These are phyloP conservation scores for Chrysoporthe puriensis DNA, from an alignment of 2,329 filamentous ascomycete species.

Conservation along the genomic window DNA sequence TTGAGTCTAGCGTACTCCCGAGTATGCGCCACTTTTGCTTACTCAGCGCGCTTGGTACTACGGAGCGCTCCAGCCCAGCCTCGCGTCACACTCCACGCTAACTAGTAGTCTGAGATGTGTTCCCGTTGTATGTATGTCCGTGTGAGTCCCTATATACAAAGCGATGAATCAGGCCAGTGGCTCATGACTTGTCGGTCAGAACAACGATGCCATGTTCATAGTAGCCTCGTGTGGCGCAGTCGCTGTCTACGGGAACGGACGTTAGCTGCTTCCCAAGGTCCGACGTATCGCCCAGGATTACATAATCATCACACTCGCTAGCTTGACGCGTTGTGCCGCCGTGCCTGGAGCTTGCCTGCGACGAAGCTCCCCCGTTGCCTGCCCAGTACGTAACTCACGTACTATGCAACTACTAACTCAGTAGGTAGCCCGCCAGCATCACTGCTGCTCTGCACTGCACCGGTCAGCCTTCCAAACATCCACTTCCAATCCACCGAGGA, in stretches of 20 bases:
- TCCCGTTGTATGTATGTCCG: too few species aligned
- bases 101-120: not conserved
- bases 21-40: not conserved
- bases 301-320: not conserved
- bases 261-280: not conserved
- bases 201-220: too few species aligned
- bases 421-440: constrained; percentile 17
- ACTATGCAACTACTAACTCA: constrained; percentile 1
- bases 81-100: not conserved
- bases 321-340: constrained; percentile 36
- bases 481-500: constrained; percentile 16
- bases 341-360: constrained; percentile 49
- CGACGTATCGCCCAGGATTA: not conserved
- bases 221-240: too few species aligned
- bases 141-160: too few species aligned
- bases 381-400: constrained; percentile 19
- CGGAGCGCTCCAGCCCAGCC: not conserved
- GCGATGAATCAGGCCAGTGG: too few species aligned
- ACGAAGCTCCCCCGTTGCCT: constrained; percentile 29
- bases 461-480: constrained; percentile 12
- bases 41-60: not conserved
- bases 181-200: too few species aligned
- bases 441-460: not conserved
- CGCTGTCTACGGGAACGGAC: not conserved
- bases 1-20: not conserved